Conservation (phyloP, 352 stramenopile genomes). For the Phytophthora kernoviae region DNA sequence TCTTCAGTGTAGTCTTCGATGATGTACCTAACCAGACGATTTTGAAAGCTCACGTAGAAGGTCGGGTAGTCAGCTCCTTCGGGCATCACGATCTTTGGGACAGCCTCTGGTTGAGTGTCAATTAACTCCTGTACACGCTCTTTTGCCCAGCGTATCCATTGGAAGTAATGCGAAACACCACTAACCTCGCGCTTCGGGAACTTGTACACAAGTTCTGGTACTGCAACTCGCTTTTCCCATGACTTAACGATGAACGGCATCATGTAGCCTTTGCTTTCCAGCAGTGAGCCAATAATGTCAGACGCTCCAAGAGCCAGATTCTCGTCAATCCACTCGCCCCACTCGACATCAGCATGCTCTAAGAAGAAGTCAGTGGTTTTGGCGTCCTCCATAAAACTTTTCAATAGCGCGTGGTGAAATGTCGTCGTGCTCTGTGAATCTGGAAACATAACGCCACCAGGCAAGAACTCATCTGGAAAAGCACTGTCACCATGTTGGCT, state of each 20-base stretch:
- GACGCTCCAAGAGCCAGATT: conserved; percentile 46
- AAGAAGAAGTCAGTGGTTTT: conserved; percentile 55
- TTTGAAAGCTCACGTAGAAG: conserved; percentile 65
- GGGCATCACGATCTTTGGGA: conserved; percentile 43
- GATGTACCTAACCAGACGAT: conserved; percentile 49
- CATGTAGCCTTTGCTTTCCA: conserved; percentile 65
- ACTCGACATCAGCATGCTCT: conserved; percentile 56
- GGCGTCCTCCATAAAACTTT: conserved; percentile 59
- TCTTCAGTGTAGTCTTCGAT: conserved; percentile 54
- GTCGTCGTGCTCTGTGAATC: conserved; percentile 42
- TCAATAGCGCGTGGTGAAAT: conserved; percentile 61
- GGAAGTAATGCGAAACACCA: conserved; percentile 68
- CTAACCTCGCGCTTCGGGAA: conserved; percentile 57
- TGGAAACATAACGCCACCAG: conserved; percentile 49
- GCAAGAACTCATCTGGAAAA: conserved; percentile 39
- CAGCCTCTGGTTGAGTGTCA: conserved; percentile 35
- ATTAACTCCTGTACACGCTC: conserved; percentile 60
- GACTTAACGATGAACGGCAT: conserved; percentile 67
- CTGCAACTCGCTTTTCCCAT: conserved; percentile 54
- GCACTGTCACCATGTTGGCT: conserved; percentile 6
- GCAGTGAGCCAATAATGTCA: conserved; percentile 54
- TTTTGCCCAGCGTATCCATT: conserved; percentile 74
- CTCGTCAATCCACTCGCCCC: conserved; percentile 51
- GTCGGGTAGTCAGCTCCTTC: conserved; percentile 56
- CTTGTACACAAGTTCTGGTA: conserved; percentile 49